Base-by-base conservation (phyloP, 805 yeast species). In the Pichia cabralensis region DNA sequence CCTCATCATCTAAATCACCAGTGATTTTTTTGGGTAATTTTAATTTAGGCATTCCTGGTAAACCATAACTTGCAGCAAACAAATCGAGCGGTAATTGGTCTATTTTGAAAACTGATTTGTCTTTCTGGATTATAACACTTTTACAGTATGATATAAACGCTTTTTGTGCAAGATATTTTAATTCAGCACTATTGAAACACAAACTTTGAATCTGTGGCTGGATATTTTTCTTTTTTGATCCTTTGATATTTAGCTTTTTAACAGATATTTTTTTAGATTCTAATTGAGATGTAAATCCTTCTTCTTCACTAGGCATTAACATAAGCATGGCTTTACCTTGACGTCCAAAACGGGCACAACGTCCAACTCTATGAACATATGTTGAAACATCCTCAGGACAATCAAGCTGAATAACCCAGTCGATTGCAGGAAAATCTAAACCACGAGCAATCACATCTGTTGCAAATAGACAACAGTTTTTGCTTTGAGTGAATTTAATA, bases 11-110 rank as follows among this genome's bases (percentile, higher is more conserved):
- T 3, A 46, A 17, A 12, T 47, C 44, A 50, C 55, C 58, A 12
- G 76, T 80, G 27, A 64, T 64, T 23, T 43, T 42, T 15, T 71
- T 70, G 44, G 65, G 60, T 37, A 89, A 69, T 53, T 84, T 86
- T 48, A 92, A 80, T 48, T 82, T 79, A 28, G 99, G 99, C 3
- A 95, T 95, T 35, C 96, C 95, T 1, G 97, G 96, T 28, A 92
- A 67, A 8, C 99, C 99, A 31, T 88, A 58, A 4, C 95, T 81
- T 39, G 72, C 72, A 5, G 99, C 97, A 57, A 65, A 86, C 36
- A 72, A 82, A 43, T 89, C 96, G 3, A 79, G 61, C 3, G 95
- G 94, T 4, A 89, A 53, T 31, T 74, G 73, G 10, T 76, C 81
- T 26, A 86, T 68, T 44, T 80, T 74, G 61, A 92, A 92, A 10